A percentile compares a stretch with the other conserved stretches of the same genome.
Conservation (phyloP, 1,284 basidiomycete genomes). For the Anthracocystis panici-leucophaei region DNA sequence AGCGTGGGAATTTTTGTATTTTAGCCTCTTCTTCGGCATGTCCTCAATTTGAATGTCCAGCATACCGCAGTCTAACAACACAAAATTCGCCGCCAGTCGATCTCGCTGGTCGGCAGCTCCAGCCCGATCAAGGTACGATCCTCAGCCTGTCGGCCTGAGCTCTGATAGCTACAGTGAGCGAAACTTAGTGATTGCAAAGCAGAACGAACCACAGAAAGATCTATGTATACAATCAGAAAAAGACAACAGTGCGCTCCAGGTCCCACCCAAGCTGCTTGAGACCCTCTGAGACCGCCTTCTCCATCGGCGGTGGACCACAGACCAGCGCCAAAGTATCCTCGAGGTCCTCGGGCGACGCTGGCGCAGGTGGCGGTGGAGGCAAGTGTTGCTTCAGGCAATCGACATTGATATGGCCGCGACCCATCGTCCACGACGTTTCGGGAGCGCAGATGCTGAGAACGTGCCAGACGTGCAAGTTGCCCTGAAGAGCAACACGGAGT, state of each 20-base stretch:
- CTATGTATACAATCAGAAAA: slow-evolving; percentile 48
- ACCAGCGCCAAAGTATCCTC: slow-evolving; percentile 72
- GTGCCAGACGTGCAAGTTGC: slow-evolving; percentile 73
- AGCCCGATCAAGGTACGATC: not conserved
- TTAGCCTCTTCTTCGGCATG: not conserved
- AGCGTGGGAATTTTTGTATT: slow-evolving; percentile 40
- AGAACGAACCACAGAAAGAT: not conserved
- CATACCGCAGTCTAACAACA: not conserved
- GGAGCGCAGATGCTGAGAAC: slow-evolving; percentile 70
- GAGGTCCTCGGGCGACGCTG: slow-evolving; percentile 28
- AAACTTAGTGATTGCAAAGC: no score
- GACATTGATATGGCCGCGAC: slow-evolving; percentile 72
- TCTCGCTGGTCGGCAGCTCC: not conserved
- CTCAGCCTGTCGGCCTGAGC: not conserved
- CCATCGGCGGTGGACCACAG: slow-evolving; percentile 74
- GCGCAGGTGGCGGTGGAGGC: slow-evolving; percentile 48
- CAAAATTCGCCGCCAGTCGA: not conserved
- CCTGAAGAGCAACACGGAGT: slow-evolving; percentile 68
- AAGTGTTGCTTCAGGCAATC: slow-evolving; percentile 72
- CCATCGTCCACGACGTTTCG: slow-evolving; percentile 71
- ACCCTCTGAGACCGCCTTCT: slow-evolving; percentile 48
- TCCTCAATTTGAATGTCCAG: not conserved
- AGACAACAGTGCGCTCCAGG: slow-evolving; percentile 56
- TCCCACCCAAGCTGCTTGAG: slow-evolving; percentile 62
- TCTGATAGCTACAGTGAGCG: not conserved